phyloP scores from a whole-genome alignment of 139 green algal genomes.

The Closterium sp. region DNA sequence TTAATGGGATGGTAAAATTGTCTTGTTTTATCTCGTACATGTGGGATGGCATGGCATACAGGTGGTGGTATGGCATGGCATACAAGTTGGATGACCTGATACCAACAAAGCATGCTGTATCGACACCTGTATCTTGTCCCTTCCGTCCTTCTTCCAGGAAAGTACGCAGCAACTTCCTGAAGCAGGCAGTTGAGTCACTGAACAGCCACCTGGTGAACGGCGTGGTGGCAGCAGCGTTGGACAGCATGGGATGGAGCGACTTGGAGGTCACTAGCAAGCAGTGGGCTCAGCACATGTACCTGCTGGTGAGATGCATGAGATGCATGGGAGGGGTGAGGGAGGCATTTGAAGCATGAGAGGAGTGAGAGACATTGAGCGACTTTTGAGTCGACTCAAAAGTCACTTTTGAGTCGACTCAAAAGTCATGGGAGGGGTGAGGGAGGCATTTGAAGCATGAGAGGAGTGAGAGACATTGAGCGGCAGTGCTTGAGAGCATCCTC shows the following conservation, averaged over 20 bases:
- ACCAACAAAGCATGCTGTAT: no score
- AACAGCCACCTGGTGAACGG: not conserved
- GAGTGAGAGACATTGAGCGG: not conserved
- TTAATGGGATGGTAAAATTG: no score
- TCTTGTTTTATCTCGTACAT: no score
- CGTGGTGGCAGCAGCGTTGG: not conserved
- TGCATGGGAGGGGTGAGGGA: no score
- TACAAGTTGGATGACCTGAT: no score
- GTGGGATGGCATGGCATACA: no score
- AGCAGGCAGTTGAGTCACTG: not conserved
- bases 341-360: no score
- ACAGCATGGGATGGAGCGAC: not conserved
- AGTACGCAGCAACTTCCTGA: not conserved
- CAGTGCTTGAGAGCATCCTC: no score
- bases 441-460: no score
- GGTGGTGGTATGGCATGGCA: no score
- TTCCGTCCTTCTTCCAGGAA: not conserved
- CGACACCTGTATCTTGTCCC: not conserved
- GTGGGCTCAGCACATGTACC: not conserved
- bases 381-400: no score
- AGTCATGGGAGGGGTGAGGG: not conserved
- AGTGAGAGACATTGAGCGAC: not conserved
- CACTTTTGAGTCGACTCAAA: no score
- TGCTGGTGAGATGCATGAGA: not conserved
- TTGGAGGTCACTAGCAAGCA: not conserved